These are phyloP conservation scores for Tephrocybe rancida DNA, from an alignment of 768 basidiomycete genomes.

Conservation along the genomic window DNA sequence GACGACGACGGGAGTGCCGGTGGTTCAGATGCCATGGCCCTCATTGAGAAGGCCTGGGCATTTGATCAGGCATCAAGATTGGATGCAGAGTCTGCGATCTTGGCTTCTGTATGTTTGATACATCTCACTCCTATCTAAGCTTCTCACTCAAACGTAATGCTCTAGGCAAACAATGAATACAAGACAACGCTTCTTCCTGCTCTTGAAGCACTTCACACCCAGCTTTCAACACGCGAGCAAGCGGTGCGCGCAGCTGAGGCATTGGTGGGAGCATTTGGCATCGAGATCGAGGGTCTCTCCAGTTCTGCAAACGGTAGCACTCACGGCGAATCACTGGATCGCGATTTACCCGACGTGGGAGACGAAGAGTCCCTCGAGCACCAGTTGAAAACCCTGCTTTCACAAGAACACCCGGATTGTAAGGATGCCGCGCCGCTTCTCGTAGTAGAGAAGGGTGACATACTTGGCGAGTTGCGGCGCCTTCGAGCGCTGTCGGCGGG, in stretches of 20 bases:
- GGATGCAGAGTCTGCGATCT: slow-evolving; percentile 18
- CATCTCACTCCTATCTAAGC: neutral
- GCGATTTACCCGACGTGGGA: neutral
- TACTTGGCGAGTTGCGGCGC: slow-evolving; percentile 20
- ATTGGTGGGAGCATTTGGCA: slow-evolving; percentile 31
- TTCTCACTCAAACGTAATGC: neutral
- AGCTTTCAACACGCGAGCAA: slow-evolving; percentile 17
- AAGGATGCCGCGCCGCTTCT: slow-evolving; percentile 7
- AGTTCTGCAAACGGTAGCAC: neutral
- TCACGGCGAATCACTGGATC: neutral
- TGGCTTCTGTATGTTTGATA: slow-evolving; percentile 27
- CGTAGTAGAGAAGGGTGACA: slow-evolving; percentile 22
- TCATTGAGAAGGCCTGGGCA: slow-evolving; percentile 32
- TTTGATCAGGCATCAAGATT: slow-evolving; percentile 31
- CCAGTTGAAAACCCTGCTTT: slow-evolving; percentile 8
- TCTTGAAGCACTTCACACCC: slow-evolving; percentile 24
- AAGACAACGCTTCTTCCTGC: slow-evolving; percentile 22
- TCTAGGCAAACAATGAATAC: slow-evolving; percentile 22
- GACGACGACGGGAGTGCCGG: no score
- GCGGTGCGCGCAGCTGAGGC: slow-evolving; percentile 29
- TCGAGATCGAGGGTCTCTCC: slow-evolving; percentile 32
- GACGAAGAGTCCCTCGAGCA: slow-evolving; percentile 16
- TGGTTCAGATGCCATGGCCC: slow-evolving; percentile 21
- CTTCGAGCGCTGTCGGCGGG: neutral
- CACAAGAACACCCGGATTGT: neutral